Conservation (phyloP, 2,329 filamentous ascomycete species). For the Apiospora rasikravindrae region DNA sequence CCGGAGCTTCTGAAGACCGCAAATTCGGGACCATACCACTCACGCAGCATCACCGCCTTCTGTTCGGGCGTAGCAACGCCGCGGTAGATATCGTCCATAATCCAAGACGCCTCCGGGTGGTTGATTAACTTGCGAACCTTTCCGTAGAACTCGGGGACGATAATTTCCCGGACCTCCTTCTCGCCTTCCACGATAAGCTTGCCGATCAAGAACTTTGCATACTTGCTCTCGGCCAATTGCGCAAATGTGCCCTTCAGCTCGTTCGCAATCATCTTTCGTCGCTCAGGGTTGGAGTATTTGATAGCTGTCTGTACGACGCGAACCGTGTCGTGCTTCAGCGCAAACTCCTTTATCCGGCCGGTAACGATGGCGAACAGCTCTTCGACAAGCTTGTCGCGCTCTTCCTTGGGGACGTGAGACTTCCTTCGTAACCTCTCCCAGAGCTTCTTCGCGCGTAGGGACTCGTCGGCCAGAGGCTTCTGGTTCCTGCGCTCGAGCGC, state of each 20-base stretch:
- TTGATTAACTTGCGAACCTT: constrained; percentile 92
- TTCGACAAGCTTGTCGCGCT: constrained; percentile 83
- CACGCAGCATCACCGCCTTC: constrained; percentile 81
- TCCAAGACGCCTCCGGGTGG: constrained; percentile 96
- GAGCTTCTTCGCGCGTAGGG: constrained; percentile 90
- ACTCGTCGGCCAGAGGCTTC: constrained; percentile 90
- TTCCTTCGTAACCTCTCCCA: constrained; percentile 95
- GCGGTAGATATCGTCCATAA: constrained; percentile 95
- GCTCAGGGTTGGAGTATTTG: constrained; percentile 88
- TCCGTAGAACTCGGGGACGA: constrained; percentile 94
- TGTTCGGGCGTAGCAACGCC: constrained; percentile 85
- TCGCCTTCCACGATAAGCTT: constrained; percentile 96
- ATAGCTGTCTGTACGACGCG: constrained; percentile 94
- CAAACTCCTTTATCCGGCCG: constrained; percentile 90
- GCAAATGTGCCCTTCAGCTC: constrained; percentile 87
- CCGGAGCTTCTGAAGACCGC: constrained; percentile 72
- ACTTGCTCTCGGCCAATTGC: constrained; percentile 88
- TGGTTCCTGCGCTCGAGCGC: constrained; percentile 87
- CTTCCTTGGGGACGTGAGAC: constrained; percentile 88
- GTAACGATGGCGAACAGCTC: constrained; percentile 93
- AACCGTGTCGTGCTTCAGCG: constrained; percentile 98
- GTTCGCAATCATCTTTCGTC: constrained; percentile 82
- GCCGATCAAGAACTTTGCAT: constrained; percentile 96
- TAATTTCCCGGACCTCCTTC: constrained; percentile 81
- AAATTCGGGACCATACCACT: constrained; percentile 98